Percentiles rank a stretch among this genome's conserved stretches.
Conservation (phyloP, 805 yeast species). For the Nakazawaea ernobii region DNA sequence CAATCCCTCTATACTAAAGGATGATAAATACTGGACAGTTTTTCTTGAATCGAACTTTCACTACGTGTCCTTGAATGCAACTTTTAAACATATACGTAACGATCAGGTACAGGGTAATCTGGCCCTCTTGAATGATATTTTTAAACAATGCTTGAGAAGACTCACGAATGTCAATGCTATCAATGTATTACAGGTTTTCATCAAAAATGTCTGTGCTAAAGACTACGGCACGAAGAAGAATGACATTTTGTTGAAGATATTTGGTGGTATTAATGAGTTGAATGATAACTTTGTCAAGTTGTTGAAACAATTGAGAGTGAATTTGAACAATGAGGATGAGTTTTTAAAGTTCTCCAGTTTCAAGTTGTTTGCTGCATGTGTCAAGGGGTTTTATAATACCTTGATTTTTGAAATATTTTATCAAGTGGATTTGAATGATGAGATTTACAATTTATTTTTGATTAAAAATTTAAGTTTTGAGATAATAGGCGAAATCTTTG, state of each 20-base stretch:
- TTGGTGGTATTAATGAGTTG: conserved; percentile 4
- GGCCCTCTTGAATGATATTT: not conserved
- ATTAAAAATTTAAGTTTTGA: conserved; percentile 6
- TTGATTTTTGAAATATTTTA: conserved; percentile 8
- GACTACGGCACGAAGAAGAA: conserved; percentile 2
- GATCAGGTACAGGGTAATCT: not conserved
- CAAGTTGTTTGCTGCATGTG: conserved; percentile 3
- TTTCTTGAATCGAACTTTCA: conserved; percentile 6
- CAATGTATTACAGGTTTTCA: conserved; percentile 2
- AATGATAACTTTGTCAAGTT: conserved; percentile 3
- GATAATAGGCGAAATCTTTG: conserved; percentile 4
- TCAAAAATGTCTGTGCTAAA: not conserved
- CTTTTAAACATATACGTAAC: conserved; percentile 1
- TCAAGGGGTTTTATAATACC: conserved; percentile 5
- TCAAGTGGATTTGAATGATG: conserved; percentile 8
- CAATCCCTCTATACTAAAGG: conserved; percentile 2
- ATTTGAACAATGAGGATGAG: not conserved
- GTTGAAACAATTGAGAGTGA: not conserved
- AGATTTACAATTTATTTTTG: conserved; percentile 4
- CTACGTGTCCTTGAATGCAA: conserved; percentile 3
- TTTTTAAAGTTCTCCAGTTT: not conserved
- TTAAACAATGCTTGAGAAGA: not conserved
- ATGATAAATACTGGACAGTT: conserved; percentile 1
- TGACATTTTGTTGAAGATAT: conserved; percentile 4
- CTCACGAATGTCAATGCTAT: conserved; percentile 1